These are phyloP conservation scores for Euphorbia celastroides DNA, from an alignment of 441 rosid genomes.

Conservation along the genomic window DNA sequence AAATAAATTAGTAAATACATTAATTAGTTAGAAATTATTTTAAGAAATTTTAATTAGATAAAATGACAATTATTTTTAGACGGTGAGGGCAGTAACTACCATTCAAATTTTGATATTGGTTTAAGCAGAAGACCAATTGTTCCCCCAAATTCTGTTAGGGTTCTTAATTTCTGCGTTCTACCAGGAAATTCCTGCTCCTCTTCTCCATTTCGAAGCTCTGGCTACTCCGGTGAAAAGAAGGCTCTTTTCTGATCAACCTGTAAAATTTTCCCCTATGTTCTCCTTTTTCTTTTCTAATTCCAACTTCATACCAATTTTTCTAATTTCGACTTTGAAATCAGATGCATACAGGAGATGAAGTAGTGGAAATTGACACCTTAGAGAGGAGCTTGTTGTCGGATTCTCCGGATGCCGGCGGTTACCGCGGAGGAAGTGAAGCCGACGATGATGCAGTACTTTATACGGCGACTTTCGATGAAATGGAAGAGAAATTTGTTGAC, in stretches of 20 bases:
- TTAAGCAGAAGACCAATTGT: background rate
- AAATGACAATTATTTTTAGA: too few relatives aligned
- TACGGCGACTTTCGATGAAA: conserved; percentile 48
- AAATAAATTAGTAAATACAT: too few relatives aligned
- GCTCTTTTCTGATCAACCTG: conserved; percentile 17
- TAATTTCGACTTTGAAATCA: conserved; percentile 9
- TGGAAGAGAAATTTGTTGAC: conserved; percentile 51
- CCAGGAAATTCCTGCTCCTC: background rate
- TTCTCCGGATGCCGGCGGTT: conserved; percentile 5
- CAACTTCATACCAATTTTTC: background rate
- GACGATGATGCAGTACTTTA: conserved; percentile 43
- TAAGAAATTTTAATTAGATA: too few relatives aligned
- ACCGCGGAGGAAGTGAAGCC: conserved; percentile 21
- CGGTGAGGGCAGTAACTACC: background rate
- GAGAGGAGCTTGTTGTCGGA: conserved; percentile 42
- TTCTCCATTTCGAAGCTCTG: conserved; percentile 6
- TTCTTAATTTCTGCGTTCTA: background rate
- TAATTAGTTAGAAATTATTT: too few relatives aligned
- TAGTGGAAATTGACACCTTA: conserved; percentile 49
- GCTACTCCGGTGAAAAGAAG: conserved; percentile 16
- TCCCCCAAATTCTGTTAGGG: background rate
- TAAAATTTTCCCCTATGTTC: conserved; percentile 5
- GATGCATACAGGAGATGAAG: conserved; percentile 51
- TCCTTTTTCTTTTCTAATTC: background rate
- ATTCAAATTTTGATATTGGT: background rate